A percentile compares a stretch with the other conserved stretches of the same genome.
Evolutionary conservation across 176 grass and related monocot species (phyloP).

Genomic region (Cenchrus purpureus): DNA sequence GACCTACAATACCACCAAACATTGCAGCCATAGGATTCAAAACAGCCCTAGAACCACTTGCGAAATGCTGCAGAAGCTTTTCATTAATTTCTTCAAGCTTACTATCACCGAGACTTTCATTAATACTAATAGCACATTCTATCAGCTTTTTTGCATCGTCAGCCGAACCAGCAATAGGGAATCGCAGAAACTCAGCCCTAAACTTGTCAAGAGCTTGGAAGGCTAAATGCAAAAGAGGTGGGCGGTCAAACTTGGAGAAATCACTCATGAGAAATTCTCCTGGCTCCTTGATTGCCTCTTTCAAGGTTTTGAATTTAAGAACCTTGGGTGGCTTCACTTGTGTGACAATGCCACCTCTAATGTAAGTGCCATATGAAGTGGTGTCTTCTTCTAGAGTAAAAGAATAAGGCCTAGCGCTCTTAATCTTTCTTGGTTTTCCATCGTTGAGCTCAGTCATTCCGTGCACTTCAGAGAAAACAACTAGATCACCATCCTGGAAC

Average conservation of each 20-base stretch:
- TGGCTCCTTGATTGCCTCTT: slow-evolving; percentile 79
- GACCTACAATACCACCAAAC: slow-evolving; percentile 91
- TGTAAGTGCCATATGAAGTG: slow-evolving; percentile 64
- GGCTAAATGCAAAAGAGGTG: slow-evolving; percentile 82
- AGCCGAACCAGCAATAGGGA: slow-evolving; percentile 70
- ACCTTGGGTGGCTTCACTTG: slow-evolving; percentile 87
- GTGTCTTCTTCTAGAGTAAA: slow-evolving; percentile 94
- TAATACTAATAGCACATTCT: slow-evolving; percentile 60
- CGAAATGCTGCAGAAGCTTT: slow-evolving; percentile 73
- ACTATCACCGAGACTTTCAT: slow-evolving; percentile 62
- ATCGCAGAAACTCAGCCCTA: slow-evolving; percentile 59
- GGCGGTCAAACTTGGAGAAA: slow-evolving; percentile 87
- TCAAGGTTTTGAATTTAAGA: slow-evolving; percentile 84
- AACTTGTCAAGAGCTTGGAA: slow-evolving; percentile 96
- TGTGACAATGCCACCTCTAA: slow-evolving; percentile 85
- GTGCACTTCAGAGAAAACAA: slow-evolving; percentile 87
- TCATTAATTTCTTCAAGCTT: slow-evolving; percentile 80
- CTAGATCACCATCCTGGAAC: slow-evolving; percentile 90
- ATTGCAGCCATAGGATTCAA: slow-evolving; percentile 96
- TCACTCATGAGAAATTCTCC: slow-evolving; percentile 95
- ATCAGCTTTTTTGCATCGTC: slow-evolving; percentile 76
- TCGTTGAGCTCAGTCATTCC: slow-evolving; percentile 92
- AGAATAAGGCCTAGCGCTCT: slow-evolving; percentile 83
- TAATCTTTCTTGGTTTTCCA: slow-evolving; percentile 86
- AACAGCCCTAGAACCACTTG: slow-evolving; percentile 77